Percentiles rank a stretch among this genome's conserved stretches.
Evolutionary conservation across 306 rosid genomes (phyloP).

Genomic region (Rubus idaeus): DNA sequence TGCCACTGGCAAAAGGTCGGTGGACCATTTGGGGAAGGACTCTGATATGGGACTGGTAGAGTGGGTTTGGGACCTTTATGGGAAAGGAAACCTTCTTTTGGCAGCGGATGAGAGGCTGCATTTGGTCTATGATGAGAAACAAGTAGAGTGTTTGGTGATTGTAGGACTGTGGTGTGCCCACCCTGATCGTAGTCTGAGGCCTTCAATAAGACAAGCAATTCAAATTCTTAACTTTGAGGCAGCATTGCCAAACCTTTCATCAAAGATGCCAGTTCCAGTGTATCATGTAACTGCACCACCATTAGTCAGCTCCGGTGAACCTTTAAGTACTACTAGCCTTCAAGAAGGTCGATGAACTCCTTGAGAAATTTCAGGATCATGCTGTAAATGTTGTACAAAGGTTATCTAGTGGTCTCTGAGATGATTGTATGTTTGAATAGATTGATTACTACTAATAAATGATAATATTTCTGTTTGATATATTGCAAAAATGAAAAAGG

Average conservation of each 20-base stretch:
- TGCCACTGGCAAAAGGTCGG: neutral
- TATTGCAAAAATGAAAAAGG: too few species aligned
- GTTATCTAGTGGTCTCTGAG: too few species aligned
- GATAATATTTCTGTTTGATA: too few species aligned
- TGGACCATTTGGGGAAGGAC: neutral
- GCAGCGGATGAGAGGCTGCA: neutral
- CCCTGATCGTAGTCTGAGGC: neutral
- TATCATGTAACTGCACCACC: neutral
- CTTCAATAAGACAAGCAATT: neutral
- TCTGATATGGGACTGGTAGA: neutral
- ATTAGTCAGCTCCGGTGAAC: neutral
- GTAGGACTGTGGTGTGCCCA: too few species aligned
- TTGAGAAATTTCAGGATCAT: neutral
- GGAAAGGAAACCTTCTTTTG: neutral
- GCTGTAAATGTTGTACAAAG: too few species aligned
- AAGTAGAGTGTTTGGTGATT: constrained; percentile 31
- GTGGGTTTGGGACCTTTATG: constrained; percentile 8
- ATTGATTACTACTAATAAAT: too few species aligned
- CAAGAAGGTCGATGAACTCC: constrained; percentile 2
- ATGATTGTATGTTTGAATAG: too few species aligned
- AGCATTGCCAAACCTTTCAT: neutral
- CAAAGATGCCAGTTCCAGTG: neutral
- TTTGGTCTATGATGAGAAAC: neutral
- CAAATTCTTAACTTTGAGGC: neutral
- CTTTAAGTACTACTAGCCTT: neutral